Base-by-base conservation (phyloP, 345 rosid species). In the Sonneratia alba region DNA sequence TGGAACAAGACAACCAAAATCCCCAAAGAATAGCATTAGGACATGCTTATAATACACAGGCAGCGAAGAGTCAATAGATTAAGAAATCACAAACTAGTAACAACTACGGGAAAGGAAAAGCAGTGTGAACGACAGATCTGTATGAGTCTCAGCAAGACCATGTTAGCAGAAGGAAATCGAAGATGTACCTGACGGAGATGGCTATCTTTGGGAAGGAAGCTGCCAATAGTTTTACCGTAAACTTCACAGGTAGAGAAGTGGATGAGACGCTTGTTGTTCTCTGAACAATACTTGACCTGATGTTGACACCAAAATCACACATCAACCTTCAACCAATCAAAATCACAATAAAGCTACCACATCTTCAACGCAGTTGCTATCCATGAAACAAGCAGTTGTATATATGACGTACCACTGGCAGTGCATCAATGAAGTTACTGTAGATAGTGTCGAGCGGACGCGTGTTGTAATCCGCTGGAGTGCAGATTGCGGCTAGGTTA, bases 211-310 rank as follows among this genome's bases (percentile, higher is more conserved):
- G 99, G 98, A 83, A 95, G 98, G 81, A 81, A 92, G 85, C 92
- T 81, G 56, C 98, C 97, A 14, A 95, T 88, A 11, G 99, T 95
- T 84, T 95, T 95, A 19, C 99, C 99, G 80, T 95, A 95, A 9
- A 95, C 96, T 85, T 95, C 99, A 81, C 99, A 95, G 6, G 99
- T 95, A 1, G 99, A 95, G 79, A 95, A 95, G 87, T 92, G 99
- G 84, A 95, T 92, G 70, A 95, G 82, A 76, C 99, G 97, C 87
- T 95, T 95, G 78, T 72, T 85, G 84, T 92, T 95, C 86, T 95
- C 99, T 56, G 99, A 95, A 71, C 99, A 95, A 83, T 95, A 95
- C 73, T 95, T 95, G 40, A 87, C 97, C 99, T 95, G 62, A 68
- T 74, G 76, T 66, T 67, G 66, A 75, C 77, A 47, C 51, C 77